Base-by-base conservation (phyloP, 2,329 filamentous ascomycete genomes). In the Drechslerella dactyloides region DNA sequence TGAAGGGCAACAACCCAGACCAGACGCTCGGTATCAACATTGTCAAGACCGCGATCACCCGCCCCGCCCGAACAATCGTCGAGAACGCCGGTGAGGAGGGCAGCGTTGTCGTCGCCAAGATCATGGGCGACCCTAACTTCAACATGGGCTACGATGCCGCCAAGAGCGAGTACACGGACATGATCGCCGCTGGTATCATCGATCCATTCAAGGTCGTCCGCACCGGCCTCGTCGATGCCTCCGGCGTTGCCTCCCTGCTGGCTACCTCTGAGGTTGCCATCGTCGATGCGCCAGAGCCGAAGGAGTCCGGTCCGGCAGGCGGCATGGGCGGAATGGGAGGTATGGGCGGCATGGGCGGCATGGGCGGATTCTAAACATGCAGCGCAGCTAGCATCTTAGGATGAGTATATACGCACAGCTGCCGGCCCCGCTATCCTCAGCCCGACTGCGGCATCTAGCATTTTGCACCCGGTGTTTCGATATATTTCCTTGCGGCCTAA, bases 141-240 rank as follows among this genome's bases (percentile, higher is more conserved):
- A 96, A 97, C 90, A 94, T 90, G 85, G 94, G 94, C 75, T 99
- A 91, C 84, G 91, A 99, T 86, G 94, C 90, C 83, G 84, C 91
- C 80, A 96, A 93, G 85, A 92, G 93, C 82, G 90, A 97, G 84
- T 99, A 96, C 83, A 92, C 97, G 76, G 93, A 99, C 85, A 97
- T 99, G 94, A 97, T 99, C 79, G 81, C 86, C 74, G 87, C 91
- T 76, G 94, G 94, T 89, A 99, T 99, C 81, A 90, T 99, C 72
- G 94, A 99, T 81, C 94, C 94, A 75, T 90, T 99, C 86, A 99
- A 99, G 90, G 94, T 99, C 77, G 94, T 99, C 79, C 92, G 94
- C 78, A 99, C 94, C 74, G 93, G 91, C 79, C 89, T 99, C 69
- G 86, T 93, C 78, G 94, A 99, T 78, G 94, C 94, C 77, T 93